Evolutionary conservation across 2,329 filamentous ascomycete genomes (phyloP), one percentile per base, ranked within the genome.

Genomic region (Diaporthe citriasiana): DNA sequence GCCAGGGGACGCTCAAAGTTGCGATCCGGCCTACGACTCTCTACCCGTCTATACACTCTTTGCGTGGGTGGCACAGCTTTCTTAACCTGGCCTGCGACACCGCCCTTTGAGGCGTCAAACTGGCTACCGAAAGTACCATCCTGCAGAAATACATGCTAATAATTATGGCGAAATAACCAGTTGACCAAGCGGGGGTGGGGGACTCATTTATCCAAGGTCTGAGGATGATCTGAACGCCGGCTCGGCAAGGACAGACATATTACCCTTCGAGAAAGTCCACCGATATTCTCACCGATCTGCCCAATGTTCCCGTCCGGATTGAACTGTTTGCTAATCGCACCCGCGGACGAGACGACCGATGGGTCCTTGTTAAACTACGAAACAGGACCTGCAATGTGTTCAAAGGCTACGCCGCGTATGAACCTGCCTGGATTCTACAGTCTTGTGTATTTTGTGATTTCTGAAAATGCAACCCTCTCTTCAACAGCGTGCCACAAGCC

Each of bases 101-200:
- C 68, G 6, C 47, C 66, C 27, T 70, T 70, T n/a, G 66, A 70
- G 9, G 66, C 66, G 33, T 70, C 66, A 35, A 70, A 70, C 27
- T 70, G 66, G 19, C 51, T 70, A 15, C 66, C 53, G 25, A 70
- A 51, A 50, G 40, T 40, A 27, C 68, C 53, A n/a, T 70, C 69
- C 69, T 71, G 25, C 4, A 30, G 5, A 15, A 51, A 30, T 1
- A 1, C 35, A 25, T 35, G 10, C 47, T 1, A 65, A 19, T 10
- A 4, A 22, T 10, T 4, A 10, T 47, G 9, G 4, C 17, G 40
- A 5, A 9, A 25, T 19, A 12, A n/a, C 3, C 35, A 27, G 8
- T 15, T 33, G 40, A 19, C 4, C 25, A 4, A 8, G n/a, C 19
- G 6, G 15, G 22, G 42, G 17, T 47, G 7, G 17, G 17, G 42